Percentiles rank a stretch among this genome's conserved stretches.
These are phyloP conservation scores for Aspergillus sclerotiicarbonarius DNA, from an alignment of 495 filamentous ascomycete species.

Conservation along the genomic window DNA sequence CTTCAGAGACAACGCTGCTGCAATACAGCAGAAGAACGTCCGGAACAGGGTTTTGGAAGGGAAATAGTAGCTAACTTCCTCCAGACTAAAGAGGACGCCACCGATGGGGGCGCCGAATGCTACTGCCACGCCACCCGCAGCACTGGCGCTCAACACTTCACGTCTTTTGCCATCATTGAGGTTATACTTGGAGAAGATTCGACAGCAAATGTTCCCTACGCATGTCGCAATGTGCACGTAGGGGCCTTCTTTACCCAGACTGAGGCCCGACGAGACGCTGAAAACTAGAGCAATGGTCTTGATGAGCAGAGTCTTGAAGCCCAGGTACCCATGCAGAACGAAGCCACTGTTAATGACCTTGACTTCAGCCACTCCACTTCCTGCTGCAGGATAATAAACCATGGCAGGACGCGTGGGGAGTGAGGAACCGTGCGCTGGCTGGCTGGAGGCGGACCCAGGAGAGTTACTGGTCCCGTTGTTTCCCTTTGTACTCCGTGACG, in stretches of 20 bases:
- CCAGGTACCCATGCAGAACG: slow-evolving; percentile 93
- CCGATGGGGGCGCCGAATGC: slow-evolving; percentile 93
- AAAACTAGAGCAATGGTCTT: slow-evolving; percentile 83
- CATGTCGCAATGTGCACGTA: slow-evolving; percentile 98
- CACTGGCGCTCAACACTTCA: slow-evolving; percentile 89
- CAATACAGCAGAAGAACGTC: slow-evolving; percentile 98
- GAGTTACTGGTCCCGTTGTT: slow-evolving; percentile 36
- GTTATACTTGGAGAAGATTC: slow-evolving; percentile 90
- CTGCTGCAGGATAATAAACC: slow-evolving; percentile 93
- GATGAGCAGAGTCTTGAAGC: slow-evolving; percentile 80
- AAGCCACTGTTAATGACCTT: slow-evolving; percentile 97
- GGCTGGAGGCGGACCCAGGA: slow-evolving; percentile 34
- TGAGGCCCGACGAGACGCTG: slow-evolving; percentile 88
- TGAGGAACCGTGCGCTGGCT: slow-evolving; percentile 26
- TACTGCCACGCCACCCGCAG: slow-evolving; percentile 89
- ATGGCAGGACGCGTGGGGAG: slow-evolving; percentile 59
- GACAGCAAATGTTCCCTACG: slow-evolving; percentile 91
- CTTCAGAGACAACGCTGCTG: slow-evolving; percentile 82
- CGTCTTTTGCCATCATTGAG: slow-evolving; percentile 87
- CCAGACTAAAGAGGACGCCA: slow-evolving; percentile 89
- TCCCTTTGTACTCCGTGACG: slow-evolving; percentile 44
- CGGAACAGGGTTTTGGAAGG: slow-evolving; percentile 97
- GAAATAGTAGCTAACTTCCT: slow-evolving; percentile 97
- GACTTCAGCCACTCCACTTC: slow-evolving; percentile 95
- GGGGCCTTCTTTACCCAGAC: slow-evolving; percentile 93